Percentiles rank a stretch among this genome's conserved stretches.
These are phyloP conservation scores for Rhypophila decipiens DNA, from an alignment of 495 filamentous ascomycete genomes.

Conservation along the genomic window DNA sequence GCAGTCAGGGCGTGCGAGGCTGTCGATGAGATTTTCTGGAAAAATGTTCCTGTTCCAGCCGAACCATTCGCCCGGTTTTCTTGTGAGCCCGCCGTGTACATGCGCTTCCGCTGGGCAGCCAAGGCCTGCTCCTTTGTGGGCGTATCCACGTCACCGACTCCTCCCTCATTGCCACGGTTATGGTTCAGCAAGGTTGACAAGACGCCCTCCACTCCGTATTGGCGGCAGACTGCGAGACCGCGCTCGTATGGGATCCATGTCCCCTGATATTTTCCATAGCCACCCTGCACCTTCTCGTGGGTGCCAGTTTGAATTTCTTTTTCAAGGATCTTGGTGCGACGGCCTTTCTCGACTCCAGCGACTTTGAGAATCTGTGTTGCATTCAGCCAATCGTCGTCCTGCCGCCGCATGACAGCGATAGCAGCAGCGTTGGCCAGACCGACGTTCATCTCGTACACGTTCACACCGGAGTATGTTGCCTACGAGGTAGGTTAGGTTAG, in stretches of 20 bases:
- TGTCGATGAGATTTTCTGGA: constrained; percentile 90
- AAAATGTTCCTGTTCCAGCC: constrained; percentile 83
- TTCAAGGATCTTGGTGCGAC: constrained; percentile 93
- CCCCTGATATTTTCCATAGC: constrained; percentile 97
- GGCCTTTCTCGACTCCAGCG: constrained; percentile 91
- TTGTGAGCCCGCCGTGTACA: constrained; percentile 66
- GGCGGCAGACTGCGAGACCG: constrained; percentile 84
- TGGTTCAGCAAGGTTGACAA: constrained; percentile 81
- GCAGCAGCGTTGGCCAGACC: too few species aligned
- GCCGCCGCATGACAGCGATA: constrained; percentile 91
- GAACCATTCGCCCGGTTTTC: constrained; percentile 61
- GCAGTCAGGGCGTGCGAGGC: constrained; percentile 88
- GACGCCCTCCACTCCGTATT: constrained; percentile 88
- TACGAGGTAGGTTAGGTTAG: constrained; percentile 27
- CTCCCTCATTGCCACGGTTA: constrained; percentile 75
- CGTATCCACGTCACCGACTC: constrained; percentile 64
- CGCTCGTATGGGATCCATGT: constrained; percentile 94
- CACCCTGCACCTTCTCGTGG: constrained; percentile 97
- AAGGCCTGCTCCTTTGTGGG: constrained; percentile 99
- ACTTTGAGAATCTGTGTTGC: constrained; percentile 96
- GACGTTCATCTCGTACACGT: constrained; percentile 97
- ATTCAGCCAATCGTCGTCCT: constrained; percentile 89
- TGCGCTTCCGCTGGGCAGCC: constrained; percentile 90
- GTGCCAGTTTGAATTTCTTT: constrained; percentile 94
- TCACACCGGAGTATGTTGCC: constrained; percentile 91